A percentile compares a stretch with the other conserved stretches of the same genome.
Conservation (phyloP, 768 basidiomycete genomes). For the Boletus subparvulus region DNA sequence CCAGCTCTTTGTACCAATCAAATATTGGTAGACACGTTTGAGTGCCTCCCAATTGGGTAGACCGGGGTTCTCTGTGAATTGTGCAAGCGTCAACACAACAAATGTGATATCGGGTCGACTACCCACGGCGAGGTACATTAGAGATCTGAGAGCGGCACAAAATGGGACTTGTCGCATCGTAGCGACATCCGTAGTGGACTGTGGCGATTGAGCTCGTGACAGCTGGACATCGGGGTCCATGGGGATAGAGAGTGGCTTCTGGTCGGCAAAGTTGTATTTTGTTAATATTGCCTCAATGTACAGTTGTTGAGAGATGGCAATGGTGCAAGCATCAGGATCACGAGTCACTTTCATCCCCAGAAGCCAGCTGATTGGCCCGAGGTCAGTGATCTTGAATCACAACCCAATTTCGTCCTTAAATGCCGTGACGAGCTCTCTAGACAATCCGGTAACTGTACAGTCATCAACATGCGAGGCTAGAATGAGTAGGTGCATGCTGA, state of each 20-base stretch:
- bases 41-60: neutral
- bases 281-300: neutral
- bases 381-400: neutral
- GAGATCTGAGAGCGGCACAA: neutral
- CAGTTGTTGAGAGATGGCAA: neutral
- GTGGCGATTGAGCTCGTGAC: neutral
- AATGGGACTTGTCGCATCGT: neutral
- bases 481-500: neutral
- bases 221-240: neutral
- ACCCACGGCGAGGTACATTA: neutral
- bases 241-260: neutral
- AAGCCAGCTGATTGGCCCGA: constrained; percentile 8
- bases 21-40: neutral
- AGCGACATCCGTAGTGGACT: neutral
- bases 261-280: constrained; percentile 1
- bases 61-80: neutral
- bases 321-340: neutral
- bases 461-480: constrained; percentile 3
- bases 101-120: neutral
- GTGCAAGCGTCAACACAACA: neutral
- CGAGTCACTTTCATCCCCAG: constrained; percentile 6
- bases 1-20: neutral
- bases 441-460: neutral
- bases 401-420: constrained; percentile 6
- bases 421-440: neutral